A percentile compares a stretch with the other conserved stretches of the same genome.
Evolutionary conservation across 1,139 yeast species (phyloP).

Genomic region (Arxiozyma slooffiae): DNA sequence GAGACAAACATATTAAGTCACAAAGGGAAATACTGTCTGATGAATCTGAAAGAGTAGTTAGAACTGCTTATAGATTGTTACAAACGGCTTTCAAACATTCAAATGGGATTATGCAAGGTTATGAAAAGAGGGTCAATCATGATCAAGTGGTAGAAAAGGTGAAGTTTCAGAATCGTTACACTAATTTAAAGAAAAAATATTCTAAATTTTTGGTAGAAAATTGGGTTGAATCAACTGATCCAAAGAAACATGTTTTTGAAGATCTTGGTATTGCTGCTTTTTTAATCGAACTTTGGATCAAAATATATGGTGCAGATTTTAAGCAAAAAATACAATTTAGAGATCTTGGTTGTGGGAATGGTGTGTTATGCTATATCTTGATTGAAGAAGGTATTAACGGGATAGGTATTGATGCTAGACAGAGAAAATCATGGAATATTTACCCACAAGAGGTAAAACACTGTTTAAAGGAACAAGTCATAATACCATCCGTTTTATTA

Average conservation of each 20-base stretch:
- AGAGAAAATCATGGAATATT: constrained; percentile 75
- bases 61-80: constrained; percentile 73
- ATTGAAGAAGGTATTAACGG: constrained; percentile 74
- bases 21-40: constrained; percentile 8
- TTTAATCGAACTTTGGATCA: constrained; percentile 76
- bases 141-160: constrained; percentile 79
- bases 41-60: constrained; percentile 50
- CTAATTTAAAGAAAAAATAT: constrained; percentile 70
- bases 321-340: constrained; percentile 55
- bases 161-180: constrained; percentile 73
- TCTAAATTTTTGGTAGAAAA: constrained; percentile 65
- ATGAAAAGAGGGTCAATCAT: constrained; percentile 79
- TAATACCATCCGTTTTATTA: constrained; percentile 62
- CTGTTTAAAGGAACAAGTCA: constrained; percentile 59
- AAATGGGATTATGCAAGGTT: constrained; percentile 71
- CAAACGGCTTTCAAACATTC: constrained; percentile 81
- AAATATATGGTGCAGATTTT: constrained; percentile 38
- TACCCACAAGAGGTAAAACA: constrained; percentile 56
- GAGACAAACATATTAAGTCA: constrained; percentile 2
- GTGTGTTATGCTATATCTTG: constrained; percentile 68
- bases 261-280: constrained; percentile 95
- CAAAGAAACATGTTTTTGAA: constrained; percentile 91
- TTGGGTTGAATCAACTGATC: constrained; percentile 93
- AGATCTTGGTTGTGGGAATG: constrained; percentile 95
- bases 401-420: constrained; percentile 80